phyloP scores from a whole-genome alignment of 1,284 basidiomycete species.

The Ustilago lituana region DNA sequence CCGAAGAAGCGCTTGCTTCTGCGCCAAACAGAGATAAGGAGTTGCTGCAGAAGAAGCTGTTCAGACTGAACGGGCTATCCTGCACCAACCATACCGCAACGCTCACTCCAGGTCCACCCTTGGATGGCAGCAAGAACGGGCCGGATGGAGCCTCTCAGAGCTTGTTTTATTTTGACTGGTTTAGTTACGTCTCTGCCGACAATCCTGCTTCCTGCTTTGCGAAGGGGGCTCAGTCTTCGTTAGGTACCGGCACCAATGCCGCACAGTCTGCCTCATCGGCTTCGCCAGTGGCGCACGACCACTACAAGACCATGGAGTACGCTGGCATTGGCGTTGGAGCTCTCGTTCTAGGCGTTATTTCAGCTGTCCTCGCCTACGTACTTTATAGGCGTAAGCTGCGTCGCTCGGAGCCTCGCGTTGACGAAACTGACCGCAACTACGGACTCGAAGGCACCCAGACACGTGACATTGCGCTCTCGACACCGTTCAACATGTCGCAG shows the following conservation, averaged over 20 bases:
- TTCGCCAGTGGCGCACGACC: not conserved
- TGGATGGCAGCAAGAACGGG: not conserved
- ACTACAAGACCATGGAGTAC: slow-evolving; percentile 8
- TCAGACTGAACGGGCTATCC: slow-evolving; percentile 6
- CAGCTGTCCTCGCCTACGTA: not conserved
- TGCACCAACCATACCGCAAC: slow-evolving; percentile 30
- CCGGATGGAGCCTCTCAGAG: too few relatives aligned
- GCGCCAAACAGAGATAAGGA: slow-evolving; percentile 5
- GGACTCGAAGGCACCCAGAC: not conserved
- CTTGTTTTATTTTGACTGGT: slow-evolving; percentile 24
- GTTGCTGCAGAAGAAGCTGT: slow-evolving; percentile 21
- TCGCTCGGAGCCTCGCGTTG: not conserved
- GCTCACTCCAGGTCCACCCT: not conserved
- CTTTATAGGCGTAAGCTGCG: not conserved
- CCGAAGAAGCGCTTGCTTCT: slow-evolving; percentile 9
- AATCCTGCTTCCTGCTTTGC: slow-evolving; percentile 2
- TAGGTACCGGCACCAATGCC: not conserved
- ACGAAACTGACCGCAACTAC: slow-evolving; percentile 9
- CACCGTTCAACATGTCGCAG: slow-evolving; percentile 12
- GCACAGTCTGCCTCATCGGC: not conserved
- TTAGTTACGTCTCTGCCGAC: slow-evolving; percentile 11
- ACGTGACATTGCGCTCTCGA: slow-evolving; percentile 5
- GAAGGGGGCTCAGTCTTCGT: not conserved
- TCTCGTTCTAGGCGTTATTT: slow-evolving; percentile 5
- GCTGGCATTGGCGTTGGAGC: slow-evolving; percentile 20